A percentile compares a stretch with the other conserved stretches of the same genome.
Evolutionary conservation across 169 alveolate genomes (phyloP).

Genomic region (Eimeria nieschulzi): DNA sequence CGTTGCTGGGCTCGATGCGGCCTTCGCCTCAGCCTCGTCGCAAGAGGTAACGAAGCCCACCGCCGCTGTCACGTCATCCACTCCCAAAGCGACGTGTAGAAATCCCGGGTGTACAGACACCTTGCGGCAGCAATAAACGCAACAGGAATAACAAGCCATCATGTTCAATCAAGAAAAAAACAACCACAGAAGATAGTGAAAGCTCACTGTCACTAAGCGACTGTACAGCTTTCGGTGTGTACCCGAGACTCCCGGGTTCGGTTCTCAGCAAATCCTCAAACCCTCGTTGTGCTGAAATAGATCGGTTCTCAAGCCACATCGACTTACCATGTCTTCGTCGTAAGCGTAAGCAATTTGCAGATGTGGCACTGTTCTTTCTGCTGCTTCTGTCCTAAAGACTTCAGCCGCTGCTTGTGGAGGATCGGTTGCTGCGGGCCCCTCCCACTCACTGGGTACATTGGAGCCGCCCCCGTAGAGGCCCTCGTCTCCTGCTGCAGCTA

Average conservation of each 20-base stretch:
- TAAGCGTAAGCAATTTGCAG: conserved; percentile 58
- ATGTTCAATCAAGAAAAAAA: too few species aligned
- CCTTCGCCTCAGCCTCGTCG: background rate
- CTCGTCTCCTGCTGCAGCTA: conserved; percentile 40
- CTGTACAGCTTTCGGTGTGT: too few species aligned
- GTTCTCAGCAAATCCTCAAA: too few species aligned
- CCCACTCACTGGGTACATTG: conserved; percentile 66
- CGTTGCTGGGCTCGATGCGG: background rate
- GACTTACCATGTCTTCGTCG: conserved; percentile 63
- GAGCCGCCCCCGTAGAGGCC: conserved; percentile 36
- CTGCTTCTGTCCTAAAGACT: conserved; percentile 65
- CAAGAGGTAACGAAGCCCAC: conserved; percentile 8
- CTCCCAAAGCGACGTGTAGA: conserved; percentile 57
- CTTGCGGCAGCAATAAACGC: conserved; percentile 16
- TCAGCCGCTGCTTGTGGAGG: conserved; percentile 62
- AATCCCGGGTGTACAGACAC: conserved; percentile 69
- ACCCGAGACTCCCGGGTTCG: too few species aligned
- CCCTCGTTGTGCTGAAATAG: too few species aligned
- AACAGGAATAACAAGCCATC: background rate
- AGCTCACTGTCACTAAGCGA: too few species aligned
- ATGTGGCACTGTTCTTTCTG: conserved; percentile 55
- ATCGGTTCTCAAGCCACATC: too few species aligned
- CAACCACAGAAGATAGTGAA: too few species aligned
- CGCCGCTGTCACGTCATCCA: conserved; percentile 53
- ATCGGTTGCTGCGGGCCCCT: conserved; percentile 47